Conservation (phyloP, 345 rosid genomes). For the Populus tremula region DNA sequence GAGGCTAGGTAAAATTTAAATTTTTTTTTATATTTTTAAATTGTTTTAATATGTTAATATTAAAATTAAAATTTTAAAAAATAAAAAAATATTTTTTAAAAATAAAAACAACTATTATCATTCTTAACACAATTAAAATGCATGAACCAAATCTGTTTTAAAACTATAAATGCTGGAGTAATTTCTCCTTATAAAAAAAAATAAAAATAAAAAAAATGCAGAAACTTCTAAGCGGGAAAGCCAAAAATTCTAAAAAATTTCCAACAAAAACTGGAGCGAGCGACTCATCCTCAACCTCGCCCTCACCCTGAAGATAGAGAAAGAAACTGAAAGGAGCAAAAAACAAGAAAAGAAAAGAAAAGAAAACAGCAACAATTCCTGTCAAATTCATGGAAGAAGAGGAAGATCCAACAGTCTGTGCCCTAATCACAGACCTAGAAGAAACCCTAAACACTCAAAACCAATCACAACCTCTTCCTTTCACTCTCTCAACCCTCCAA, state of each 20-base stretch:
- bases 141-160: too few species aligned
- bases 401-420: constrained; percentile 10
- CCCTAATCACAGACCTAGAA: constrained; percentile 20
- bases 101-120: too few species aligned
- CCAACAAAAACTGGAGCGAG: not conserved
- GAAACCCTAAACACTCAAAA: not conserved
- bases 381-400: not conserved
- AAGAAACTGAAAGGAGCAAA: not conserved
- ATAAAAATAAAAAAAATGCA: too few species aligned
- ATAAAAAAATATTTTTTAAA: rapidly evolving
- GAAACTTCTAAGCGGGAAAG: not conserved
- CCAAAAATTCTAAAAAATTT: not conserved
- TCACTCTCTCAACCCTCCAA: constrained; percentile 42
- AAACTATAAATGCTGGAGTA: too few species aligned
- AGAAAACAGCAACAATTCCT: not conserved
- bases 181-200: too few species aligned
- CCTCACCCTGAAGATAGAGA: not conserved
- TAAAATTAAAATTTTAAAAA: too few species aligned
- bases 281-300: not conserved
- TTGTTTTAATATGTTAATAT: too few species aligned
- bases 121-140: too few species aligned
- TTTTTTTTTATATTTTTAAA: too few species aligned
- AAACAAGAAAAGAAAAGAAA: too few species aligned
- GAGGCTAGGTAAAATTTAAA: too few species aligned
- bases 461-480: not conserved